These are phyloP conservation scores for Leccinellum rugosiceps DNA, from an alignment of 768 basidiomycete species.

Conservation along the genomic window DNA sequence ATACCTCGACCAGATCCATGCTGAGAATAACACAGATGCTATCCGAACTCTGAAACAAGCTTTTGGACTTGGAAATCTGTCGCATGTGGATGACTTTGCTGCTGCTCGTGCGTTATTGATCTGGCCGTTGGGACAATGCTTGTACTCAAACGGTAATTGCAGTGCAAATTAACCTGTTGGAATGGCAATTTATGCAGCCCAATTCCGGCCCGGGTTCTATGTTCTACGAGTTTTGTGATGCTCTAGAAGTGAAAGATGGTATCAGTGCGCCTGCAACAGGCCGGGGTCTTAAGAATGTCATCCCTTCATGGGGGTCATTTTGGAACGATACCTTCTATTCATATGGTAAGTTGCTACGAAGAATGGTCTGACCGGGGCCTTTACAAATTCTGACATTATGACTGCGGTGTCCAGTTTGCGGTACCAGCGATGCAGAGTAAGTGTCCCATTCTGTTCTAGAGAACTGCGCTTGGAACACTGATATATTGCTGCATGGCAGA, in stretches of 20 bases:
- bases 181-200: constrained; percentile 65
- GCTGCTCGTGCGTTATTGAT: constrained; percentile 41
- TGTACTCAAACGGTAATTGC: constrained; percentile 22
- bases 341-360: constrained; percentile 35
- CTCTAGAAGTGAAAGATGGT: constrained; percentile 38
- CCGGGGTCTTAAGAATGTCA: constrained; percentile 60
- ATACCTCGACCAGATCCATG: constrained; percentile 58
- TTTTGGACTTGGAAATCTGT: constrained; percentile 56
- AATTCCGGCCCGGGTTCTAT: constrained; percentile 39
- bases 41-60: constrained; percentile 52
- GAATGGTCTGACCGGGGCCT: neutral
- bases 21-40: constrained; percentile 39
- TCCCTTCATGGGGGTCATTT: constrained; percentile 57
- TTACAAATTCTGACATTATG: neutral
- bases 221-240: constrained; percentile 41
- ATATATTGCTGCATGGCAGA: constrained; percentile 29
- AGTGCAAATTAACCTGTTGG: constrained; percentile 55
- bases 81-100: constrained; percentile 66
- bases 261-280: constrained; percentile 43
- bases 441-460: constrained; percentile 17
- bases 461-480: constrained; percentile 16
- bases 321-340: constrained; percentile 50
- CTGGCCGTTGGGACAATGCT: neutral
- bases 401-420: constrained; percentile 48
- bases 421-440: constrained; percentile 43